A percentile compares a stretch with the other conserved stretches of the same genome.
Evolutionary conservation across 345 rosid species (phyloP).

Genomic region (Aurinia saxatilis): DNA sequence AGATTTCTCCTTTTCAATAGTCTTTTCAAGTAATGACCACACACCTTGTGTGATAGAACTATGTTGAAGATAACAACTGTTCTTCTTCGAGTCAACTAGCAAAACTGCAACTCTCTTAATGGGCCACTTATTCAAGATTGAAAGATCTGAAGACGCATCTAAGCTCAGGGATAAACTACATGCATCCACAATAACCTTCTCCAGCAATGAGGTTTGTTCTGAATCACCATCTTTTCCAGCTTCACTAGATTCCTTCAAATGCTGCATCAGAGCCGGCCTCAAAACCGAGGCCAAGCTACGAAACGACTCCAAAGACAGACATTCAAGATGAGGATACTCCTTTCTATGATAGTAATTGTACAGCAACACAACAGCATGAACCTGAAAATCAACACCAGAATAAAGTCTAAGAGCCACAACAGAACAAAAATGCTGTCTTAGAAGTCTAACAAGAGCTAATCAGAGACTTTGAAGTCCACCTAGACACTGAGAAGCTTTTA

Average conservation of each 20-base stretch:
- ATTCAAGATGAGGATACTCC: slow-evolving; percentile 42
- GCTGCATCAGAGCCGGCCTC: slow-evolving; percentile 43
- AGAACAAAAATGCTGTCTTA: neutral
- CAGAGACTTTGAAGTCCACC: too few species aligned
- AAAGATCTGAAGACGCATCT: slow-evolving; percentile 37
- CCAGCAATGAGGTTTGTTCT: slow-evolving; percentile 40
- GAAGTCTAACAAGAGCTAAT: neutral
- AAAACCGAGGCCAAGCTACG: slow-evolving; percentile 50
- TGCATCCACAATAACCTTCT: slow-evolving; percentile 59
- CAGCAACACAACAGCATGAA: slow-evolving; percentile 62
- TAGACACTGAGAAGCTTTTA: neutral
- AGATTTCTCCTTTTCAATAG: slow-evolving; percentile 19
- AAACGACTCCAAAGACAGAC: slow-evolving; percentile 48
- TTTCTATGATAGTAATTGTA: slow-evolving; percentile 70
- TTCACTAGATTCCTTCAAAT: slow-evolving; percentile 39
- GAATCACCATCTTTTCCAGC: slow-evolving; percentile 30
- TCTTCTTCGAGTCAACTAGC: slow-evolving; percentile 48
- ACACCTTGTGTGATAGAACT: slow-evolving; percentile 52
- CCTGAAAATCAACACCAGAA: slow-evolving; percentile 34
- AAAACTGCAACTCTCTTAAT: slow-evolving; percentile 51
- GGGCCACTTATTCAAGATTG: slow-evolving; percentile 46
- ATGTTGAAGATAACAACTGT: slow-evolving; percentile 43
- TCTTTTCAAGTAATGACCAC: slow-evolving; percentile 72
- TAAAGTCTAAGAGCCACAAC: neutral
- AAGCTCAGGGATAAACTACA: slow-evolving; percentile 51